A percentile compares a stretch with the other conserved stretches of the same genome.
Conservation (phyloP, 2,329 filamentous ascomycete species). For the Pseudopyricularia cyperi region DNA sequence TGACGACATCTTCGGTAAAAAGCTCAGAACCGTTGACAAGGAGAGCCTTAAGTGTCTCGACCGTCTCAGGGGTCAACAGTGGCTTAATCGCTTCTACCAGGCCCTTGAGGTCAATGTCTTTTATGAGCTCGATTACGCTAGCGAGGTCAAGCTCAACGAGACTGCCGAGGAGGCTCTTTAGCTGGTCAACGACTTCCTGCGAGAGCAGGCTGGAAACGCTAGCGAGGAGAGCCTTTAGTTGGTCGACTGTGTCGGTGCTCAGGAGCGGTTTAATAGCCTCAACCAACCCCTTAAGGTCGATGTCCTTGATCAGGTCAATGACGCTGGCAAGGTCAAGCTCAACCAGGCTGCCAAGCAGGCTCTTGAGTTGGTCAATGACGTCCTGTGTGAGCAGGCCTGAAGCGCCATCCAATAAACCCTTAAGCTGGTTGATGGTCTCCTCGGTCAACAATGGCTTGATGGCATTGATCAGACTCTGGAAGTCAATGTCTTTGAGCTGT, state of each 20-base stretch:
- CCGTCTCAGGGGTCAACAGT: neutral
- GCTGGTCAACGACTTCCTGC: neutral
- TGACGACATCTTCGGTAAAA: neutral
- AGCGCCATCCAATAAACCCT: neutral
- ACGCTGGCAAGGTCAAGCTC: slow-evolving; percentile 2
- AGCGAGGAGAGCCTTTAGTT: neutral
- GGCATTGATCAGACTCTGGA: neutral
- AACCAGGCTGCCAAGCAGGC: slow-evolving; percentile 9
- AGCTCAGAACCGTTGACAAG: neutral
- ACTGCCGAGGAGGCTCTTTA: neutral
- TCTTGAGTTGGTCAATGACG: slow-evolving; percentile 15
- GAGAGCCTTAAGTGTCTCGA: neutral
- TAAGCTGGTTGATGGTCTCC: neutral
- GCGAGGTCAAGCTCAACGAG: neutral
- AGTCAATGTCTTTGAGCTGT: neutral
- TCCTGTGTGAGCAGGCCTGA: slow-evolving; percentile 9
- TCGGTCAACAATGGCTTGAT: neutral
- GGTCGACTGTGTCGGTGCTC: neutral
- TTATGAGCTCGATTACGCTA: neutral
- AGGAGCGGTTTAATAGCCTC: neutral
- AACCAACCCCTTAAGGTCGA: neutral
- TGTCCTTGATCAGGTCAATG: neutral
- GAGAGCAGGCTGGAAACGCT: neutral
- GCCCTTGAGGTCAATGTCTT: slow-evolving; percentile 14
- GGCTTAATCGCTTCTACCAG: neutral